Percentiles rank a stretch among this genome's conserved stretches.
Conservation (phyloP, 202 grass and related monocot species). For the Schoenoplectus triqueter region DNA sequence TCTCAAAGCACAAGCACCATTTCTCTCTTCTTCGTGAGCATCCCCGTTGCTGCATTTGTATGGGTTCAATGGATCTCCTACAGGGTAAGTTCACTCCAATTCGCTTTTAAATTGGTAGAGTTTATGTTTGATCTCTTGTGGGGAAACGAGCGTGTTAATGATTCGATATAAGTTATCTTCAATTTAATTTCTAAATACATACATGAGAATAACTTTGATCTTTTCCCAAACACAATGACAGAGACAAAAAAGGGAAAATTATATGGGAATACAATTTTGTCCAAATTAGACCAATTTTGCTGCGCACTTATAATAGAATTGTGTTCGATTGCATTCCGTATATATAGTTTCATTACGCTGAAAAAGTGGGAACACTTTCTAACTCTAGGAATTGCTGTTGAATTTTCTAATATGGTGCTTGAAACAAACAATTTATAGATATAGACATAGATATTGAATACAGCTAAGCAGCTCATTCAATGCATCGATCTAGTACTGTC, state of each 20-base stretch:
- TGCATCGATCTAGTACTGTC: not conserved
- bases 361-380: not conserved
- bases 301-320: not conserved
- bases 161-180: not conserved
- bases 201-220: not conserved
- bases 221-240: not conserved
- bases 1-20: slow-evolving; percentile 49
- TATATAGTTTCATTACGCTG: not conserved
- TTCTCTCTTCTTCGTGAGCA: slow-evolving; percentile 45
- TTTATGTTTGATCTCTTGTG: no score
- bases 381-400: not conserved
- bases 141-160: no score
- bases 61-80: slow-evolving; percentile 50
- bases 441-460: not conserved
- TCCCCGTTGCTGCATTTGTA: slow-evolving; percentile 52
- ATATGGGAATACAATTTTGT: not conserved
- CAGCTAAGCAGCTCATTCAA: slow-evolving; percentile 20
- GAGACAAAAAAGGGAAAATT: not conserved
- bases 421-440: slow-evolving; percentile 13
- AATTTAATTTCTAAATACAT: not conserved
- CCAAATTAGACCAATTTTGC: not conserved
- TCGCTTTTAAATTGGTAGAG: not conserved
- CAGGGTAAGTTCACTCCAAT: slow-evolving; percentile 35
- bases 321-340: not conserved
- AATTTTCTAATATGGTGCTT: slow-evolving; percentile 4